Evolutionary conservation across 108 stramenopile species (phyloP).

Genomic region (Epithemia pelagica): DNA sequence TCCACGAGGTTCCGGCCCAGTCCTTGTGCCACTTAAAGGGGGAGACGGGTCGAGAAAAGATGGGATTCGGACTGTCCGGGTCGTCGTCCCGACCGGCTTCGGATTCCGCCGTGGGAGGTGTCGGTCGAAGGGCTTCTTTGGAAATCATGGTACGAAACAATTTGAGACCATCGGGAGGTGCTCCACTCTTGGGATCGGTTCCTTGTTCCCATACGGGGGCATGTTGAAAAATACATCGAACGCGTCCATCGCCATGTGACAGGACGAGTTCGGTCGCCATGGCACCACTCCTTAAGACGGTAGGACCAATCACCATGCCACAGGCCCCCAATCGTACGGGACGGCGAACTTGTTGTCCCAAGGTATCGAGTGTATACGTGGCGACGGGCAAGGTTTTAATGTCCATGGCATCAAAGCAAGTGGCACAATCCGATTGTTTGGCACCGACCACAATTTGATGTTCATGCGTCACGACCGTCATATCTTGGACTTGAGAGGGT

Average conservation of each 20-base stretch:
- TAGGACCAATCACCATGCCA: slow-evolving; percentile 65
- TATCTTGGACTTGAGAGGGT: slow-evolving; percentile 15
- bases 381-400: slow-evolving; percentile 54
- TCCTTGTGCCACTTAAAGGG: slow-evolving; percentile 79
- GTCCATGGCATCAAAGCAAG: slow-evolving; percentile 70
- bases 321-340: slow-evolving; percentile 29
- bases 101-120: slow-evolving; percentile 52
- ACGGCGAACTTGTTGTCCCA: neutral
- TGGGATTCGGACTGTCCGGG: slow-evolving; percentile 47
- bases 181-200: slow-evolving; percentile 54
- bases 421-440: slow-evolving; percentile 65
- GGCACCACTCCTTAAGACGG: slow-evolving; percentile 50
- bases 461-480: slow-evolving; percentile 37
- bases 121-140: slow-evolving; percentile 46
- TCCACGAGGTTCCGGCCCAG: slow-evolving; percentile 77
- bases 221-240: slow-evolving; percentile 79
- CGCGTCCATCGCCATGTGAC: slow-evolving; percentile 63
- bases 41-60: slow-evolving; percentile 61
- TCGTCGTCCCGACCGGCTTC: slow-evolving; percentile 35
- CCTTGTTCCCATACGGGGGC: slow-evolving; percentile 81
- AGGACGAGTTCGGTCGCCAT: slow-evolving; percentile 78
- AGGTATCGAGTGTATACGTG: slow-evolving; percentile 39
- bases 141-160: slow-evolving; percentile 67
- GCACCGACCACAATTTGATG: slow-evolving; percentile 66
- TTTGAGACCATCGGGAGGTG: slow-evolving; percentile 79